Base-by-base conservation (phyloP, 192 early-diverging fungal genomes). In the Pilaira anomala region DNA sequence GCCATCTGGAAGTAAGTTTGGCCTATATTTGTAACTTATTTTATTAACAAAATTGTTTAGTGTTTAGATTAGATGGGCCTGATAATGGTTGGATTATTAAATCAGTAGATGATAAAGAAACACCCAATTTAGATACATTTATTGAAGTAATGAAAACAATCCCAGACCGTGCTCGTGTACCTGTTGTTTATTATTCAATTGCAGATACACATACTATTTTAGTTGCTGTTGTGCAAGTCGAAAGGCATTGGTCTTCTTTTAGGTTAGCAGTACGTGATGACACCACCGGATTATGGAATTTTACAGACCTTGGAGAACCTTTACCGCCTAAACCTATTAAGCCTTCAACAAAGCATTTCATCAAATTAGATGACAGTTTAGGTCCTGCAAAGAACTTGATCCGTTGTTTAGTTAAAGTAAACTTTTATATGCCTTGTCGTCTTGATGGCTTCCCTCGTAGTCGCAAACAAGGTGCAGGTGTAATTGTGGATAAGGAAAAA, bases 111-210 rank as follows among this genome's bases (percentile, higher is more conserved):
- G 76, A 83, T 42, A 77, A 78, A 41, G 80, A 86, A 1, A 91
- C 90, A 14, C 85, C 88, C 4, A 85, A 82, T 46, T 66, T 97
- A 28, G 85, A 89, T 24, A 82, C 84, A 36, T 94, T 97, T 75
- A 85, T 90, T 25, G 74, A 72, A 9, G 92, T 88, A 8, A 73
- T 95, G 76, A 75, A 82, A 45, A 30, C 21, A 9, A 85, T 97
- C 33, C 87, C 85, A 25, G 93, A 95, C 50, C 79, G 90, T 50
- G 83, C 78, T 39, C 82, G 91, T 1, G 83, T 94, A 29, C 91
- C 91, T 18, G 79, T 93, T 25, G 85, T 89, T 2, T 93, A 86
- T 62, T 88, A 87, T 52, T 80, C 79, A 7, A 93, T 93, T 66
- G 84, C 80, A 36, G 91, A 93, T 67, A 77, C 88, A 0, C 91